phyloP scores from a whole-genome alignment of 2,329 filamentous ascomycete species.

The Botrytis deweyae region DNA sequence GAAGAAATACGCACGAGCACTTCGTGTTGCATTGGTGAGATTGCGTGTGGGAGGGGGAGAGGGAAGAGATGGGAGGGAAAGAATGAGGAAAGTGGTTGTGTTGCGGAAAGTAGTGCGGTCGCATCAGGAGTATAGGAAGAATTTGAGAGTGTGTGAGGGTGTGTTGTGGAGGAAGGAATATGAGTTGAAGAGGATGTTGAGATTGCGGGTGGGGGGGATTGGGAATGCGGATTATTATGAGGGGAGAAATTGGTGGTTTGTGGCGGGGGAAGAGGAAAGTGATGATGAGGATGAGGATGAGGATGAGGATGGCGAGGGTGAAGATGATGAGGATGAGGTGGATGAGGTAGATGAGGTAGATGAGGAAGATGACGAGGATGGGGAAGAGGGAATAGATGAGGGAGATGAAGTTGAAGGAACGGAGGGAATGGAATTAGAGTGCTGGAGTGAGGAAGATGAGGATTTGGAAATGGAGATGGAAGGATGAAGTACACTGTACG shows the following conservation, averaged over 20 bases:
- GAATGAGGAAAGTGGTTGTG: not conserved
- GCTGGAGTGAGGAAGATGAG: not conserved
- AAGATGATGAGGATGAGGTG: not conserved
- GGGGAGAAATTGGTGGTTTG: not conserved
- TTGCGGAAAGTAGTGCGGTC: not conserved
- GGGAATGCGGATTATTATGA: not conserved
- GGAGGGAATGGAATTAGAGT: not conserved
- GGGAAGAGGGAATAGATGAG: too few species aligned
- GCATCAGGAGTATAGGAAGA: not conserved
- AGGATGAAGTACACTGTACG: not conserved
- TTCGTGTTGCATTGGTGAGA: not conserved
- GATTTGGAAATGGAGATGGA: not conserved
- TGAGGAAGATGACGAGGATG: not conserved
- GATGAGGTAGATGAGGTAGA: not conserved
- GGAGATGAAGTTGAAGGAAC: not conserved
- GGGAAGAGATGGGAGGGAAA: not conserved
- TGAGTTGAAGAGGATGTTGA: not conserved
- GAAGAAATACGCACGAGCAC: too few species aligned
- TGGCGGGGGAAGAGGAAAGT: not conserved
- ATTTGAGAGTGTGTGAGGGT: not conserved
- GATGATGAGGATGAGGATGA: not conserved
- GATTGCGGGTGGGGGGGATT: not conserved
- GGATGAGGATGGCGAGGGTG: too few species aligned
- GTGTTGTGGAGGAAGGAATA: not conserved
- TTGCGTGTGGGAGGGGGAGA: not conserved